phyloP scores from a whole-genome alignment of 495 filamentous ascomycete genomes.

The Xeromyces bisporus region DNA sequence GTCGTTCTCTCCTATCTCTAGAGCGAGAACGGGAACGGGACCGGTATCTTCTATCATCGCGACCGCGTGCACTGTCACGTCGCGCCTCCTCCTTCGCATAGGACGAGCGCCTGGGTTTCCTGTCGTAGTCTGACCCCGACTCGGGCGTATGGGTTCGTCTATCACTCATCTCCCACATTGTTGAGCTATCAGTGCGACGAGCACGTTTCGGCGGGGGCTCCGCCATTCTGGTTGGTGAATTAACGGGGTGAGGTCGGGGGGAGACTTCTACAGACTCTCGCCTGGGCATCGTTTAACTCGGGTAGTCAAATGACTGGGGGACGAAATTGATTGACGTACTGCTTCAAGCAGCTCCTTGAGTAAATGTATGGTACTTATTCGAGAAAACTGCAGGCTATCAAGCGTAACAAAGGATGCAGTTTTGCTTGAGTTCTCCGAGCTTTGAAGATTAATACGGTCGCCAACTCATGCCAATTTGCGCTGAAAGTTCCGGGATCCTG shows the following conservation, averaged over 20 bases:
- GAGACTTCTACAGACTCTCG: background rate
- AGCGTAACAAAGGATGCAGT: too few relatives aligned
- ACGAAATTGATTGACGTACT: too few relatives aligned
- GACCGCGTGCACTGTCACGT: constrained; percentile 17
- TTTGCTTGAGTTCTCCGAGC: too few relatives aligned
- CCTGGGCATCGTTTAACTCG: background rate
- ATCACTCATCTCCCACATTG: constrained; percentile 37
- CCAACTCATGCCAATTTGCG: constrained; percentile 2
- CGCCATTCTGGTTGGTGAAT: constrained; percentile 21
- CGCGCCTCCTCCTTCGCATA: constrained; percentile 14
- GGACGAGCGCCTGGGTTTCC: constrained; percentile 17
- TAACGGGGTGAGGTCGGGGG: constrained; percentile 1
- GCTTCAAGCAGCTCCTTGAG: too few relatives aligned
- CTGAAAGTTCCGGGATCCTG: too few relatives aligned
- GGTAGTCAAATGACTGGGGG: constrained; percentile 1
- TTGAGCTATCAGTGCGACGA: constrained; percentile 33
- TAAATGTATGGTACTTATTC: too few relatives aligned
- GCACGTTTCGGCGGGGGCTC: constrained; percentile 39
- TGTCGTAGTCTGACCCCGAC: constrained; percentile 19
- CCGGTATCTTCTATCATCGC: constrained; percentile 24
- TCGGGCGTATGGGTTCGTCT: constrained; percentile 12
- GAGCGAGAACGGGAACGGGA: constrained; percentile 16
- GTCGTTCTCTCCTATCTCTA: constrained; percentile 24
- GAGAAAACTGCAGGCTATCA: too few relatives aligned
- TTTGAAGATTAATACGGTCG: constrained; percentile 10